phyloP scores from a whole-genome alignment of 495 filamentous ascomycete genomes.

The Penicillium malachiteum region DNA sequence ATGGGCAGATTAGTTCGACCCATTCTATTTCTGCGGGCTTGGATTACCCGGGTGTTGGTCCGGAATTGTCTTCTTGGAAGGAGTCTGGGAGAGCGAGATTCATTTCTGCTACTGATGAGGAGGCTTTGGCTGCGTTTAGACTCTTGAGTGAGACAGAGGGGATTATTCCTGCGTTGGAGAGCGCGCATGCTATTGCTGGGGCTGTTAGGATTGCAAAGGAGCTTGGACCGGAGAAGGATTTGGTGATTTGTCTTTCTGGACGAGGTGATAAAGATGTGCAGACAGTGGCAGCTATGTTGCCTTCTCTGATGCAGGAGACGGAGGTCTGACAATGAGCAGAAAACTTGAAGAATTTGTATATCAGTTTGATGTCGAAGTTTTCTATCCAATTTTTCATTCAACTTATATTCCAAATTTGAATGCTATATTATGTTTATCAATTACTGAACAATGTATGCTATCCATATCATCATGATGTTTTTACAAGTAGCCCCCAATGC shows the following conservation, averaged over 20 bases:
- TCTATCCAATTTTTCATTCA: too few species aligned
- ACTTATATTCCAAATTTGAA: too few species aligned
- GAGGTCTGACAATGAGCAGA: background rate
- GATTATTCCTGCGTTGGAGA: slow-evolving; percentile 93
- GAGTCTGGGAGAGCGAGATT: slow-evolving; percentile 80
- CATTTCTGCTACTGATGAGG: slow-evolving; percentile 85
- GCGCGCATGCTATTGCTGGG: slow-evolving; percentile 84
- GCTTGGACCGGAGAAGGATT: slow-evolving; percentile 78
- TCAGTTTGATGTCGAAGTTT: too few species aligned
- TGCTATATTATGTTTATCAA: too few species aligned
- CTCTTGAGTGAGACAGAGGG: slow-evolving; percentile 80
- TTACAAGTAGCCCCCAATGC: too few species aligned
- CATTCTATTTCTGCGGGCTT: slow-evolving; percentile 93
- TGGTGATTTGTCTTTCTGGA: slow-evolving; percentile 87
- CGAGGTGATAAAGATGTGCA: slow-evolving; percentile 97
- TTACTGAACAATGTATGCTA: too few species aligned
- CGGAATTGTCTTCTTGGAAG: slow-evolving; percentile 88
- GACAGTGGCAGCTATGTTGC: slow-evolving; percentile 87
- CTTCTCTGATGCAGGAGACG: background rate
- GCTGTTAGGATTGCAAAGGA: slow-evolving; percentile 87
- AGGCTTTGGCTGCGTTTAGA: slow-evolving; percentile 83
- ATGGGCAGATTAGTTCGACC: slow-evolving; percentile 89
- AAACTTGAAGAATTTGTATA: too few species aligned
- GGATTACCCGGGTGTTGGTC: slow-evolving; percentile 94
- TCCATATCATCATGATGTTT: background rate